Base-by-base conservation (phyloP, 2,329 filamentous ascomycete genomes). In the Colletotrichum sp. region DNA sequence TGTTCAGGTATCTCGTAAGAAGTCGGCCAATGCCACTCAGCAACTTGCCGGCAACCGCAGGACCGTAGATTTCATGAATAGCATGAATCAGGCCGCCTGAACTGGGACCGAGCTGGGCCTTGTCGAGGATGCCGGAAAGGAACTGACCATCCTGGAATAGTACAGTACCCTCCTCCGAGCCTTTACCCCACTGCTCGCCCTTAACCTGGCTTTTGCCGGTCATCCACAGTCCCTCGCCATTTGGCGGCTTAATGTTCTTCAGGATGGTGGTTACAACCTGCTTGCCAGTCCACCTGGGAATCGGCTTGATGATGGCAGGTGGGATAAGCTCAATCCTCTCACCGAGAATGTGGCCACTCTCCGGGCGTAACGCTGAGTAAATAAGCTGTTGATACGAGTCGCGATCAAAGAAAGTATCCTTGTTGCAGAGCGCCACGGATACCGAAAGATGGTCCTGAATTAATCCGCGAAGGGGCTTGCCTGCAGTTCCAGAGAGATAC, bases 401-500 rank as follows among this genome's bases (percentile, higher is more conserved):
- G 72, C 94, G 91, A 77, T 93, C 94, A 82, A 98, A 98, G 83
- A 98, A 96, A 5, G 94, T 95, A 83, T 99, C 97, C 80, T 95
- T 93, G 84, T 93, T 98, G 73, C 96, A 98, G 72, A 99, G 91
- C 84, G 94, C 94, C 5, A 98, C 95, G 60, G 95, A 96, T 83
- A 99, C 96, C 4, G 96, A 98, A 76, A 99, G 94, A 84, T 99
- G 97, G 89, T 99, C 97, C 85, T 99, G 97, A 85, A 99, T 99
- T 67, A 99, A 87, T 91, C 97, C 97, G 89, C 97, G 91, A 18
- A 99, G 89, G 0, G 97, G 97, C 82, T 98, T 98, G 72, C 97
- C 97, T 18, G 95, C 95, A 5, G 97, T 99, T 24, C 94, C 95
- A 38, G 96, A 98, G 43, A 99, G 91, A 83, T 99, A 99, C 81